Evolutionary conservation across 441 rosid species (phyloP).

Genomic region (Brassica balearica): DNA sequence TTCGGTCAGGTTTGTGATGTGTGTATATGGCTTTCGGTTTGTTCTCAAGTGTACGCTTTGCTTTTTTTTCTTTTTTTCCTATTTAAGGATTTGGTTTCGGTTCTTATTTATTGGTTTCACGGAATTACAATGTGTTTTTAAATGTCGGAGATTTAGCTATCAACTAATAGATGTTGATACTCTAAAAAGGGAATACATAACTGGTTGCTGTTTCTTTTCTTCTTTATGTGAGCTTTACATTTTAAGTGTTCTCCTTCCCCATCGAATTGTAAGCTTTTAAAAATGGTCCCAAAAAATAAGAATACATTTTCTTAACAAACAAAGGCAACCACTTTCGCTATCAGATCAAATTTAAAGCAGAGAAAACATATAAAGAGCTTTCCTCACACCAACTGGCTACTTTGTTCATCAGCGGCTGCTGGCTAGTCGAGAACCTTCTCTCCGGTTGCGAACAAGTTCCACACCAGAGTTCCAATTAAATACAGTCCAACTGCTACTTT

Average conservation of each 20-base stretch:
- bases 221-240: slow-evolving; percentile 1
- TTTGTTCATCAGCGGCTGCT: slow-evolving; percentile 13
- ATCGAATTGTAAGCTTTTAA: not conserved
- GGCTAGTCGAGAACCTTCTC: slow-evolving; percentile 81
- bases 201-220: not conserved
- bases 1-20: not conserved
- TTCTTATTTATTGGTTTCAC: not conserved
- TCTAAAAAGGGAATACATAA: not conserved
- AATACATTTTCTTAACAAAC: not conserved
- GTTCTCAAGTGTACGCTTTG: slow-evolving; percentile 2
- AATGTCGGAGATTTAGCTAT: no score
- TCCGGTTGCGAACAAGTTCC: slow-evolving; percentile 95
- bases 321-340: not conserved
- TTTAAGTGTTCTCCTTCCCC: not conserved
- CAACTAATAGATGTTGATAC: no score
- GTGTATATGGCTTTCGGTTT: slow-evolving; percentile 1
- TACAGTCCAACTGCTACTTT: slow-evolving; percentile 87
- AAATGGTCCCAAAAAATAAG: not conserved
- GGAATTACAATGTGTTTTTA: no score
- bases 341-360: slow-evolving; percentile 22
- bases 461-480: slow-evolving; percentile 83
- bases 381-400: slow-evolving; percentile 20
- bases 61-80: not conserved
- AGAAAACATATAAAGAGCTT: slow-evolving; percentile 2
- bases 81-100: not conserved